phyloP scores from a whole-genome alignment of 345 rosid species.

The Euphorbia tirucalli region DNA sequence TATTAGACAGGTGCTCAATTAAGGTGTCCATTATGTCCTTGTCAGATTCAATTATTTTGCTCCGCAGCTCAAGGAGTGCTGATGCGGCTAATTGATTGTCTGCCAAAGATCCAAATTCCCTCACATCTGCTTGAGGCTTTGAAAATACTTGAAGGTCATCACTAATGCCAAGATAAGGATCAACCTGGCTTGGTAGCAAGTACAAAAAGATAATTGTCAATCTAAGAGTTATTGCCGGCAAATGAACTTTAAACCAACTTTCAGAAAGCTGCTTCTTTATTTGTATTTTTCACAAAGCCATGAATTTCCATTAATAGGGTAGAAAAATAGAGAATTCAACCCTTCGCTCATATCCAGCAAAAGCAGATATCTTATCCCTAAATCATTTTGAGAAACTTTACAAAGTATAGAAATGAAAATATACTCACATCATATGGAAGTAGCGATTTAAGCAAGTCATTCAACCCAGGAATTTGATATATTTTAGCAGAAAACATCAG shows the following conservation, averaged over 20 bases:
- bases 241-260: constrained; percentile 4
- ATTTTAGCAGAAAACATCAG: constrained; percentile 78
- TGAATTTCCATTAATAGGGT: background rate
- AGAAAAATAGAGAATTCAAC: background rate
- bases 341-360: background rate
- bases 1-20: constrained; percentile 47
- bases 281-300: background rate
- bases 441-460: constrained; percentile 51
- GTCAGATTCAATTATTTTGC: constrained; percentile 48
- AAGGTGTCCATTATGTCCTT: constrained; percentile 43
- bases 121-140: constrained; percentile 58
- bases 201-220: background rate
- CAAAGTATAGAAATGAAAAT: background rate
- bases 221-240: background rate
- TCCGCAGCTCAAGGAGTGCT: constrained; percentile 49
- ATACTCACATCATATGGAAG: constrained; percentile 61
- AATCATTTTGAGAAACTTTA: background rate
- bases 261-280: background rate
- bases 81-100: constrained; percentile 68
- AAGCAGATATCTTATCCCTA: background rate
- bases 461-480: constrained; percentile 57
- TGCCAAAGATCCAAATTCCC: constrained; percentile 60
- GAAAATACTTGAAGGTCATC: constrained; percentile 66
- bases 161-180: constrained; percentile 69
- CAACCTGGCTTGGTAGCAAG: constrained; percentile 45